Evolutionary conservation across 1,139 yeast species (phyloP).

Genomic region (Pichia sp.): DNA sequence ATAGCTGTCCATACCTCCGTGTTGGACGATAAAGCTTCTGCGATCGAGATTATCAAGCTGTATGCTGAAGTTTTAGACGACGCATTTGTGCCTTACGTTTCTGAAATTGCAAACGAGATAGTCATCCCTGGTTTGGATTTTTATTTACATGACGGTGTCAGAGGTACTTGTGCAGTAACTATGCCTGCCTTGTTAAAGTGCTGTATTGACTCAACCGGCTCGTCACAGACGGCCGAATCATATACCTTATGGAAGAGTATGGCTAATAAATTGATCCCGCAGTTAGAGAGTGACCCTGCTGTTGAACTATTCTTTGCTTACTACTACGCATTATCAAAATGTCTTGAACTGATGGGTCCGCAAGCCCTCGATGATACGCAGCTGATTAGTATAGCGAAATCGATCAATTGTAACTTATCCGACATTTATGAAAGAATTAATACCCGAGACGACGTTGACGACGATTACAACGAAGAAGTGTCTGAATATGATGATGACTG

Average conservation of each 20-base stretch:
- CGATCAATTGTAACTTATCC: constrained; percentile 56
- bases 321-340: constrained; percentile 67
- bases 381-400: constrained; percentile 52
- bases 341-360: constrained; percentile 66
- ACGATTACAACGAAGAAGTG: constrained; percentile 68
- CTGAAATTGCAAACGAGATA: constrained; percentile 71
- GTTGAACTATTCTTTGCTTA: constrained; percentile 78
- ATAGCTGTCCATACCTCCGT: constrained; percentile 92
- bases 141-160: constrained; percentile 89
- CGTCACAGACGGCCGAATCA: constrained; percentile 50
- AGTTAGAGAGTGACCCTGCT: constrained; percentile 73
- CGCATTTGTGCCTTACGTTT: constrained; percentile 78
- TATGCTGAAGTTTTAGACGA: constrained; percentile 84
- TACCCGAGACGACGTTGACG: constrained; percentile 65
- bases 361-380: constrained; percentile 55
- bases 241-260: constrained; percentile 69
- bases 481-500: constrained; percentile 81
- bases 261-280: constrained; percentile 62
- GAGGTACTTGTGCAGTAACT: constrained; percentile 82
- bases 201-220: constrained; percentile 57
- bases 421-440: constrained; percentile 72
- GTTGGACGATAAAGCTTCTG: constrained; percentile 87
- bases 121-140: constrained; percentile 87
- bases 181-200: constrained; percentile 74
- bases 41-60: constrained; percentile 79